phyloP scores from a whole-genome alignment of 148 eudicot species.

The Nepenthes gracilis region DNA sequence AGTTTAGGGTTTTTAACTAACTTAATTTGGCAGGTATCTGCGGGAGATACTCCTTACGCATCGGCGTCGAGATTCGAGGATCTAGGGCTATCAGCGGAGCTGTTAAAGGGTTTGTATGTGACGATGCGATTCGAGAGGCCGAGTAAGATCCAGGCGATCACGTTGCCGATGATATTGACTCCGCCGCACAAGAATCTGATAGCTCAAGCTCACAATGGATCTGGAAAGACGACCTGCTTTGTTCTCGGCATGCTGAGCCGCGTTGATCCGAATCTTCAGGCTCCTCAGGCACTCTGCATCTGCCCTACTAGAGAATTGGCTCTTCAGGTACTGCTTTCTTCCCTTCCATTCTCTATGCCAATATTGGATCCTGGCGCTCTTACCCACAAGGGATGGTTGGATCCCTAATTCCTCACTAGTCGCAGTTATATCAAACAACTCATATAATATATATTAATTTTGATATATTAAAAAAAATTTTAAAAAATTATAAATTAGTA shows the following conservation, averaged over 20 bases:
- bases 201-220: conserved; percentile 93
- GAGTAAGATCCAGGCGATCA: conserved; percentile 68
- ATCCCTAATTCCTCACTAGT: no score
- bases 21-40: conserved; percentile 33
- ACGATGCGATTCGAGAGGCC: conserved; percentile 90
- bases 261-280: conserved; percentile 44
- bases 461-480: no score
- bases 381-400: no score
- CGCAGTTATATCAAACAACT: no score
- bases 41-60: conserved; percentile 69
- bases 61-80: conserved; percentile 81
- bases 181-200: conserved; percentile 60
- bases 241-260: conserved; percentile 87
- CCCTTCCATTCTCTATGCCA: not conserved
- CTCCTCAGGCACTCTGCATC: conserved; percentile 84
- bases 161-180: conserved; percentile 56
- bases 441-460: no score
- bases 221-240: conserved; percentile 93
- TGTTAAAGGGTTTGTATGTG: conserved; percentile 75
- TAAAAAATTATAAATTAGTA: no score
- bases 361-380: not conserved
- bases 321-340: conserved; percentile 46
- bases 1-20: not conserved
- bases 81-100: conserved; percentile 54
- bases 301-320: conserved; percentile 90